phyloP scores from a whole-genome alignment of 129 eudicot genomes.

The Scalesia atractyloides region DNA sequence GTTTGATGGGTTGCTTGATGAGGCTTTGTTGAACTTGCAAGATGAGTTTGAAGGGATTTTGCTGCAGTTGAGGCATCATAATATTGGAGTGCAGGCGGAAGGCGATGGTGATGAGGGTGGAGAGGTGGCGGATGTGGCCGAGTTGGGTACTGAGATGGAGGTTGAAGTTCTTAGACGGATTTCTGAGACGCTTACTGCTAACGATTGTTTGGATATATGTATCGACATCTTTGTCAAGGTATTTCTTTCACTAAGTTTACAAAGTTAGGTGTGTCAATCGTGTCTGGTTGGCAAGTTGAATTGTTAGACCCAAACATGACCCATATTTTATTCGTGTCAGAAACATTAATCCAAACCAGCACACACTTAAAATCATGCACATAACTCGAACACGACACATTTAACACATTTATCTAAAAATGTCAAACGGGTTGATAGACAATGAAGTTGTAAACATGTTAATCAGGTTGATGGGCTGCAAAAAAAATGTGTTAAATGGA shows the following conservation, averaged over 20 bases:
- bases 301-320: no score
- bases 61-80: slow-evolving; percentile 55
- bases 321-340: no score
- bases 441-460: no score
- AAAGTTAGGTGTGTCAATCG: no score
- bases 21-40: slow-evolving; percentile 76
- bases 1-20: slow-evolving; percentile 81
- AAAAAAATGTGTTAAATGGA: no score
- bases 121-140: slow-evolving; percentile 21
- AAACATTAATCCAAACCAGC: no score
- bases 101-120: slow-evolving; percentile 34
- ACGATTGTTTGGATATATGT: slow-evolving; percentile 82
- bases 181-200: slow-evolving; percentile 66
- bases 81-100: slow-evolving; percentile 39
- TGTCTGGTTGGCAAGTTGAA: no score
- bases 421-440: no score
- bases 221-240: slow-evolving; percentile 85
- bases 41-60: slow-evolving; percentile 72
- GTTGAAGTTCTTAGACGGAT: slow-evolving; percentile 64
- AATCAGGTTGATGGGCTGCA: no score
- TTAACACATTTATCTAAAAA: no score
- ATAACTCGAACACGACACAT: no score
- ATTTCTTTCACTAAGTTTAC: slow-evolving; percentile 7
- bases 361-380: no score
- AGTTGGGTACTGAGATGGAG: slow-evolving; percentile 72